These are phyloP conservation scores for Penicillium cosmopolitanum DNA, from an alignment of 495 filamentous ascomycete species.

Conservation along the genomic window DNA sequence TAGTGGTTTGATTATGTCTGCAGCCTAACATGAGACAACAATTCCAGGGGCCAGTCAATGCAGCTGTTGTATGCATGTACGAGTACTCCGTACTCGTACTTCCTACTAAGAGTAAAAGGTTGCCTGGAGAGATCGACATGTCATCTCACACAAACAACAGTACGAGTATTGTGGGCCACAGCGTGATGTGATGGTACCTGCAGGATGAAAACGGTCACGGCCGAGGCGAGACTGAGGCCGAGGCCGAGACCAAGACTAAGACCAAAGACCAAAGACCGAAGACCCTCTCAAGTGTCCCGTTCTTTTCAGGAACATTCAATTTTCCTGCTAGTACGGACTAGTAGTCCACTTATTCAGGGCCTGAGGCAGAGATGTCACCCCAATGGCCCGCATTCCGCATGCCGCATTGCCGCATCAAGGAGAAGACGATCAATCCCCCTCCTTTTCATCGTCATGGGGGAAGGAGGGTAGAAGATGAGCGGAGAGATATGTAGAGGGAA, in stretches of 20 bases:
- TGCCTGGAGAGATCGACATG: too few species aligned
- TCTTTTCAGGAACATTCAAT: too few species aligned
- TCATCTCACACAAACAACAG: too few species aligned
- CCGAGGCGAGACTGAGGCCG: neutral
- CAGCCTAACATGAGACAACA: too few species aligned
- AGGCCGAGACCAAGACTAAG: neutral
- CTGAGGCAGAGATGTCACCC: slow-evolving; percentile 20
- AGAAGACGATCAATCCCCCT: neutral
- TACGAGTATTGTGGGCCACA: neutral
- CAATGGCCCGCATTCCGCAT: slow-evolving; percentile 14
- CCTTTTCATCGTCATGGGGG: neutral
- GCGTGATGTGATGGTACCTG: neutral
- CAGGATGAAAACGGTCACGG: slow-evolving; percentile 19
- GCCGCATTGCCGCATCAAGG: slow-evolving; percentile 2
- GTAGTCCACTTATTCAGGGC: slow-evolving; percentile 2
- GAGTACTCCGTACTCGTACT: too few species aligned
- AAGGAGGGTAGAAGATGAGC: neutral
- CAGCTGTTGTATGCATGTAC: too few species aligned
- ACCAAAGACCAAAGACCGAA: neutral
- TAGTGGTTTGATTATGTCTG: too few species aligned
- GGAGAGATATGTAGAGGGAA: neutral
- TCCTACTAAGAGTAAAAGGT: too few species aligned
- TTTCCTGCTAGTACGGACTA: too few species aligned
- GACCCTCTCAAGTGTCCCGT: too few species aligned
- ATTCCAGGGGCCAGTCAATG: too few species aligned